Conservation (phyloP, 176 grass and related monocot genomes). For the Triticum urartu region DNA sequence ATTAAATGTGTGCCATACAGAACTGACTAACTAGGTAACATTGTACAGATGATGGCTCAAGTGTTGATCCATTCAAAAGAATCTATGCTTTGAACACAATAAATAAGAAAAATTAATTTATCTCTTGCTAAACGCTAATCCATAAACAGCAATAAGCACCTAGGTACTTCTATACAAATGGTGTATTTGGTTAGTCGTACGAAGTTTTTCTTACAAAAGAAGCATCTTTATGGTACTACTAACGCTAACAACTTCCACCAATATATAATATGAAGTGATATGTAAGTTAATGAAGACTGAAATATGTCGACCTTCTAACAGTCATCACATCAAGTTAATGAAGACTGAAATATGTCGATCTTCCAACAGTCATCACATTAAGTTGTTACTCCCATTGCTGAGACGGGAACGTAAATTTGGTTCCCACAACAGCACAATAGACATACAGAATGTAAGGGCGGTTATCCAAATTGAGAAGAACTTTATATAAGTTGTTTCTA, state of each 20-base stretch:
- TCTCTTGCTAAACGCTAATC: neutral
- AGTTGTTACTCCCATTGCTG: neutral
- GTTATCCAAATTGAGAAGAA: neutral
- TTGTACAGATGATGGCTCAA: neutral
- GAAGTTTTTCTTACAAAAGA: neutral
- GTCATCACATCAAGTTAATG: too few species aligned
- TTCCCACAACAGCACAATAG: neutral
- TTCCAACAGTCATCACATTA: too few species aligned
- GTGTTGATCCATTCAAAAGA: neutral
- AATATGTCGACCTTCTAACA: too few species aligned
- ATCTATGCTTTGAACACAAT: neutral
- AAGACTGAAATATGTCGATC: too few species aligned
- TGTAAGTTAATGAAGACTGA: neutral
- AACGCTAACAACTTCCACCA: neutral
- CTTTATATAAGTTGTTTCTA: too few species aligned
- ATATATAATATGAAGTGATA: neutral
- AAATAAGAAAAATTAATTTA: neutral
- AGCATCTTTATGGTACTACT: neutral
- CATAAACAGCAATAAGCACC: neutral
- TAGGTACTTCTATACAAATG: neutral
- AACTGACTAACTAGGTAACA: neutral
- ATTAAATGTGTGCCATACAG: neutral
- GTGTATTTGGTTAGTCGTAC: neutral
- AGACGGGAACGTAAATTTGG: neutral
- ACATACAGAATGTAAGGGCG: neutral